Conservation (phyloP, 768 basidiomycete species). For the Naganishia onofrii region DNA sequence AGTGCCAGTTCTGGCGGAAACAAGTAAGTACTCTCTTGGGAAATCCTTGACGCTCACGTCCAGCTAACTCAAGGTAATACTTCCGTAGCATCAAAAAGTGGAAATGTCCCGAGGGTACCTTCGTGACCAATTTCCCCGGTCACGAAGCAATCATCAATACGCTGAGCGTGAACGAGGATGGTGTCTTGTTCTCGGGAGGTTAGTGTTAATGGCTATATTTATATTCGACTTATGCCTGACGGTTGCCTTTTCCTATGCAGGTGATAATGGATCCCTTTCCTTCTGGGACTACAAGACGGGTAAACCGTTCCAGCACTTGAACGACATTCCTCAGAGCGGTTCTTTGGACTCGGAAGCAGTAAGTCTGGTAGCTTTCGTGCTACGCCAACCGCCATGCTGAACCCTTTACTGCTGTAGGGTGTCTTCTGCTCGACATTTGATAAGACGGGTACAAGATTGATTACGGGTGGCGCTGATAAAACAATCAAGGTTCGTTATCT, state of each 20-base stretch:
- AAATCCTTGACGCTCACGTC: neutral
- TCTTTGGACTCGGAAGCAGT: constrained; percentile 89
- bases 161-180: constrained; percentile 85
- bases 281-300: constrained; percentile 96
- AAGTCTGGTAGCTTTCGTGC: constrained; percentile 27
- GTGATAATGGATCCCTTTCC: constrained; percentile 84
- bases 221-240: neutral
- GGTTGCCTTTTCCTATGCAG: constrained; percentile 54
- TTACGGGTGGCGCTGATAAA: constrained; percentile 94
- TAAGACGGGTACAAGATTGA: constrained; percentile 81
- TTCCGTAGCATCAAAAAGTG: constrained; percentile 81
- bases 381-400: neutral
- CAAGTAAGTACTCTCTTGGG: constrained; percentile 56
- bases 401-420: constrained; percentile 54
- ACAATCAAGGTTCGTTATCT: constrained; percentile 77
- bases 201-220: constrained; percentile 41
- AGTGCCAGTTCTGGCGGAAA: constrained; percentile 96
- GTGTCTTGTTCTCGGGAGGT: constrained; percentile 97
- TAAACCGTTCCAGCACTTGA: constrained; percentile 87
- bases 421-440: constrained; percentile 97
- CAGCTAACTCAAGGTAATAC: neutral
- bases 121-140: constrained; percentile 93
- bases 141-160: constrained; percentile 99
- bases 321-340: constrained; percentile 94
- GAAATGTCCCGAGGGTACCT: constrained; percentile 94